Evolutionary conservation across 768 basidiomycete genomes (phyloP), one percentile per base, ranked within the genome.

Genomic region (Agaricus subrufescens): DNA sequence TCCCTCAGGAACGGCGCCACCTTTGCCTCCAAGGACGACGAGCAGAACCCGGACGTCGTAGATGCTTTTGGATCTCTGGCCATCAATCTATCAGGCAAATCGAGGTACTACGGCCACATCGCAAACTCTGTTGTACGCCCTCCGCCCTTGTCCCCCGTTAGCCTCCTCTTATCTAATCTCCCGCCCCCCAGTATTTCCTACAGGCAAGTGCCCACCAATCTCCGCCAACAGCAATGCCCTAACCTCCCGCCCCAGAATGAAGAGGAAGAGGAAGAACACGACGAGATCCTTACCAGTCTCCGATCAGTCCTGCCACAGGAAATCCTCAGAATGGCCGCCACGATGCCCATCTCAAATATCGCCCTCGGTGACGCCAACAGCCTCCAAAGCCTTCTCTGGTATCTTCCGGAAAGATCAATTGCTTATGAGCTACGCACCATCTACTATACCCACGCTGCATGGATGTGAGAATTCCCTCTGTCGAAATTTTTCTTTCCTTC

Each of bases 1-100:
- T 61, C 67, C 29, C 70, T 69, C 43, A 73, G 79, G 52, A 80
- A 78, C 43, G 42, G 69, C 15, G 59, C 65, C n/a, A 52, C 55
- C 27, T 59, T 64, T 42, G 67, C 71, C 10, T 61, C 77, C 46
- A 86, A 86, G 57, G 85, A 87, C 63, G 86, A 87, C 60, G 85
- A 85, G 54, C 71, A 69, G 56, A 79, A 81, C 54, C 79, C 80
- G 7, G 88, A 91, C 62, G 76, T 89, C 45, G 81, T 90, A 4
- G 87, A 90, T 66, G 87, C 89, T 9, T 90, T 90, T 66, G 89
- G 89, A 19, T 87, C 88, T 0, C 71, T 91, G n/a, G 83, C 85
- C 10, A 87, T 91, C 61, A 85, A 77, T 46, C 71, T 85, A 23
- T 82, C 85, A 1, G 89, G 89, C 6, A 81, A 84, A 45, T 81